phyloP scores from a whole-genome alignment of 352 stramenopile genomes.

The Phytopythium litorale region DNA sequence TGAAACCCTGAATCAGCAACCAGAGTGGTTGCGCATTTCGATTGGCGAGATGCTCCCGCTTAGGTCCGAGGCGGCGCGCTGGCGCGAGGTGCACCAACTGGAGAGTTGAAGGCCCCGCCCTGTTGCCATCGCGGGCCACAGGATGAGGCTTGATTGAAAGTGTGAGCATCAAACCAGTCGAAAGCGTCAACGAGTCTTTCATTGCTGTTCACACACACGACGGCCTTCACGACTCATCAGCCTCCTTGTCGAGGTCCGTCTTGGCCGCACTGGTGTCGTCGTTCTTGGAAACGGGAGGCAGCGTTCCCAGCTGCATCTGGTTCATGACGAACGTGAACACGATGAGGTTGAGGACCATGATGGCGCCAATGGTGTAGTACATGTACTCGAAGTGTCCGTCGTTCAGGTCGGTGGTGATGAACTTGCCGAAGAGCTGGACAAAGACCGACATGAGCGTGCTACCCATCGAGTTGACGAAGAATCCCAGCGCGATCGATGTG shows the following conservation, averaged over 20 bases:
- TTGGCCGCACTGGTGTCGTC: conserved; percentile 65
- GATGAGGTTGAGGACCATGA: conserved; percentile 35
- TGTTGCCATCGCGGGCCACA: too few relatives aligned
- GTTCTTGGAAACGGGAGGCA: conserved; percentile 5
- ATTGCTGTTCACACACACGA: too few relatives aligned
- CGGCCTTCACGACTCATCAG: too few relatives aligned
- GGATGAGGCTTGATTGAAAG: too few relatives aligned
- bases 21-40: background rate
- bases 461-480: conserved; percentile 33
- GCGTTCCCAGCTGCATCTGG: conserved; percentile 27
- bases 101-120: too few relatives aligned
- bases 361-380: conserved; percentile 25
- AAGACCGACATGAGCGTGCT: conserved; percentile 48
- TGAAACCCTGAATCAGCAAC: conserved; percentile 2
- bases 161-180: too few relatives aligned
- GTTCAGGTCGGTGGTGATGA: conserved; percentile 49
- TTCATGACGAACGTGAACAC: conserved; percentile 29
- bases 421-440: conserved; percentile 55
- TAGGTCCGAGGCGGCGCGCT: background rate
- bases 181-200: too few relatives aligned
- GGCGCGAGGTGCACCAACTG: too few relatives aligned
- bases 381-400: conserved; percentile 45
- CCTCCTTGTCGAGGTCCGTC: conserved; percentile 43
- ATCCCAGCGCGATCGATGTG: too few relatives aligned
- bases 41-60: background rate